Evolutionary conservation across 352 stramenopile genomes (phyloP), one percentile per base, ranked within the genome.

Genomic region (Phytophthora multivora): DNA sequence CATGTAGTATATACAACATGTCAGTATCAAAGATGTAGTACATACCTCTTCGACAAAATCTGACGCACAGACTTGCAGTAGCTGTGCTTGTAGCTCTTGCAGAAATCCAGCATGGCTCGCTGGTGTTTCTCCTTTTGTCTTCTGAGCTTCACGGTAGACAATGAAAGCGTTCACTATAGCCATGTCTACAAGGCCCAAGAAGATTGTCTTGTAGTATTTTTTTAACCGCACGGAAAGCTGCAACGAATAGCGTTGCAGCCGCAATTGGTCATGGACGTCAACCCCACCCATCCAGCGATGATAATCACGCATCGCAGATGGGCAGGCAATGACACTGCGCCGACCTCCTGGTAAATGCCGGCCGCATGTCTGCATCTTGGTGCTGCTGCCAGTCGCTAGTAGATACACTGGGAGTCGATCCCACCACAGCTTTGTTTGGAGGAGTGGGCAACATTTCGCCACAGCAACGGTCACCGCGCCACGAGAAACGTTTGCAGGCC

Each of bases 221-320:
- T 12, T 5, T 5, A 10, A 19, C 23, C 39, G 23, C 26, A 19
- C 15, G 15, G 39, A 8, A 15, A 46, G 10, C 18, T 46, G 39
- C 4, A 28, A 8, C 8, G 16, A 28, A 16, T 46, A 23, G 46
- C 28, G 46, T 30, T 53, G 46, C 28, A 46, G 21, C 2, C 21
- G 23, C 9, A 49, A 39, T 18, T 49, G 50, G 16, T 53, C 48
- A 9, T 47, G 33, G 8, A 56, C 19, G 49, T 56, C 13, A 5
- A 33, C 48, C 19, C 48, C 48, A 7, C 40, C 51, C 43, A 62
- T 49, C 19, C 25, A 62, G 11, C 36, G 21, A 23, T 23, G 21
- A 23, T 60, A 55, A 13, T 55, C 45, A 2, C 30, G n/a, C 10
- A 63, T 38, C 45, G 21, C 21, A 23, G 21, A 23, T 23, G 21